Base-by-base conservation (phyloP, 352 stramenopile genomes). In the Aphanomyces astaci region DNA sequence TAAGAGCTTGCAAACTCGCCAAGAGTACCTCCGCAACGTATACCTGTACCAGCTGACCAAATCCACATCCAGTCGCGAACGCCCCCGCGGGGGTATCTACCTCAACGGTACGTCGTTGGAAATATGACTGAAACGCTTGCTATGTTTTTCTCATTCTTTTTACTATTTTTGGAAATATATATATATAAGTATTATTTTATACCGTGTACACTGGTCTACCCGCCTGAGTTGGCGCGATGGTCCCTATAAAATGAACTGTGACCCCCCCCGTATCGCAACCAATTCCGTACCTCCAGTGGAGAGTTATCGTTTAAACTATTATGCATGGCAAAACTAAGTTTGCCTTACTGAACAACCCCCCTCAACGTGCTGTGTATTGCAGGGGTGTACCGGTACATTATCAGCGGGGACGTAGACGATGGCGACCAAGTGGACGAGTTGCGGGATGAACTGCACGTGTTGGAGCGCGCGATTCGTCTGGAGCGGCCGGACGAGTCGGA, bases 371-470 rank as follows among this genome's bases (percentile, higher is more conserved):
- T 53, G 27, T 43, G 36, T 7, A 15, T 7, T 22, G 2, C 55
- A 68, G 84, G 84, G 31, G 76, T 92, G 0, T 79, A 82, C 11
- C 65, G 73, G 43, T 91, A 88, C 56, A 66, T 91, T 19, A 74
- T 90, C 31, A 91, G 80, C 19, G 84, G 84, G 25, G 77, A 90
- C 73, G 82, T 85, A 36, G 64, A 60, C 15, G 84, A 90, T 43
- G 75, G 90, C 67, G 84, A 90, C 59, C 78, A 76, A 13, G 82
- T 80, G 5, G 82, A 90, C 54, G 84, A 92, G 24, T 59, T 92
- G n/a, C 71, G 79, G 13, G 84, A 90, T 9, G 81, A 90, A 54
- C 75, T 85, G 36, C 7, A 79, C 30, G 64, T 77, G 24, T 56
- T 88, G 15, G 79, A 89, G 66, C 76, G 73, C 24, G 72, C 74